phyloP scores from a whole-genome alignment of 805 yeast genomes.

The Cyberlindnera petersonii region DNA sequence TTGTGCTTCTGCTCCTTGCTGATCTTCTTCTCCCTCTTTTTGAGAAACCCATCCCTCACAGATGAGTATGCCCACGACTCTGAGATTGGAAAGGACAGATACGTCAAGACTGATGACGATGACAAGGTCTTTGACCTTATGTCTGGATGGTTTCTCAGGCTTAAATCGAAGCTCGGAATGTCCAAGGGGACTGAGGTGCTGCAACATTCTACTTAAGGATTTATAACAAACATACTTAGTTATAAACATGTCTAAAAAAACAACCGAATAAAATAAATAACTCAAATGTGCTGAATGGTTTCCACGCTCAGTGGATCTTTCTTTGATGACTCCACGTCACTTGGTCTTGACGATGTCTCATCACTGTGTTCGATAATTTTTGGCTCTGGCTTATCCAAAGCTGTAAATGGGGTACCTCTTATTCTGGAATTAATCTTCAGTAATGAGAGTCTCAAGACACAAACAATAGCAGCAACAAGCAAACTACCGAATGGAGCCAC shows the following conservation, averaged over 20 bases:
- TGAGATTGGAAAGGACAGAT: not conserved
- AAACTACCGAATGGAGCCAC: slow-evolving; percentile 84
- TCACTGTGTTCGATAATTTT: not conserved
- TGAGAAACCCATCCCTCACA: slow-evolving; percentile 45
- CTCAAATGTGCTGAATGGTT: too few relatives aligned
- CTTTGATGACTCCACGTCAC: slow-evolving; percentile 9
- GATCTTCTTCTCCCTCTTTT: slow-evolving; percentile 41
- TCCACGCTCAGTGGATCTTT: not conserved
- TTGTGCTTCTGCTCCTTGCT: slow-evolving; percentile 48
- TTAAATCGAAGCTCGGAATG: too few relatives aligned
- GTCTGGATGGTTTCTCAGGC: too few relatives aligned
- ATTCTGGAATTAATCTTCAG: slow-evolving; percentile 23
- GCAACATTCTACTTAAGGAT: too few relatives aligned
- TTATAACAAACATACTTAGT: too few relatives aligned
- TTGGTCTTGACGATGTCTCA: not conserved
- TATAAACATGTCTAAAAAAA: too few relatives aligned
- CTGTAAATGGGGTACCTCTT: slow-evolving; percentile 30
- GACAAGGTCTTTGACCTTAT: not conserved
- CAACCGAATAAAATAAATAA: too few relatives aligned
- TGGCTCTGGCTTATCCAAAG: slow-evolving; percentile 25
- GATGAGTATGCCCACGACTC: not conserved
- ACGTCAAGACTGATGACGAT: not conserved
- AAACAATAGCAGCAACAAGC: slow-evolving; percentile 48
- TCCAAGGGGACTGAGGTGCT: not conserved
- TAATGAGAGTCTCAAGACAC: slow-evolving; percentile 43